These are phyloP conservation scores for Debaryomycetaceae sp. DNA, from an alignment of 1,139 yeast genomes.

Conservation along the genomic window DNA sequence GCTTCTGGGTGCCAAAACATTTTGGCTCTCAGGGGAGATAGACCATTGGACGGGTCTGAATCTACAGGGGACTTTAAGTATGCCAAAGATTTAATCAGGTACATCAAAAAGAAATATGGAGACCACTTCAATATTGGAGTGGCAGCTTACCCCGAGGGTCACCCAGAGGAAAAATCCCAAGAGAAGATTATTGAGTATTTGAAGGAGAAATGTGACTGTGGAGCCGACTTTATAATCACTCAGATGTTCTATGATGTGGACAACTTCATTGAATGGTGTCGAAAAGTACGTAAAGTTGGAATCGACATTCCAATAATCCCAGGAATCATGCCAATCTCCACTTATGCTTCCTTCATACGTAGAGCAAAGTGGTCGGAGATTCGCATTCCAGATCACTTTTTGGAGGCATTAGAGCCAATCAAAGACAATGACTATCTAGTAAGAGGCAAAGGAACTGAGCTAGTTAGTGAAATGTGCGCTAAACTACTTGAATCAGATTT, in stretches of 20 bases:
- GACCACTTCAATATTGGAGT: conserved; percentile 70
- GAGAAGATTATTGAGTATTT: conserved; percentile 73
- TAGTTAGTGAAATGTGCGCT: conserved; percentile 81
- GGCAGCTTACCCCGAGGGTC: conserved; percentile 77
- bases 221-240: conserved; percentile 45
- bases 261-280: conserved; percentile 79
- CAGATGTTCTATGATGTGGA: conserved; percentile 68
- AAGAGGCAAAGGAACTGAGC: conserved; percentile 79
- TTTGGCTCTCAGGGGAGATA: conserved; percentile 77
- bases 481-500: conserved; percentile 67
- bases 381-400: conserved; percentile 69
- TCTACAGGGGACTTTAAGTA: conserved; percentile 71
- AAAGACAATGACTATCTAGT: conserved; percentile 89
- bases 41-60: conserved; percentile 66
- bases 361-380: conserved; percentile 94
- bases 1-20: conserved; percentile 94
- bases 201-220: conserved; percentile 45
- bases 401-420: conserved; percentile 71
- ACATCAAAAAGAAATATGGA: conserved; percentile 55
- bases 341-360: conserved; percentile 87
- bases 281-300: conserved; percentile 67
- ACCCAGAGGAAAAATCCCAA: conserved; percentile 74
- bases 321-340: conserved; percentile 97
- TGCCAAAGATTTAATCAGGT: conserved; percentile 61
- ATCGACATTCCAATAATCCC: conserved; percentile 87